phyloP scores from a whole-genome alignment of 306 rosid genomes.

The Casuarina equisetifolia region DNA sequence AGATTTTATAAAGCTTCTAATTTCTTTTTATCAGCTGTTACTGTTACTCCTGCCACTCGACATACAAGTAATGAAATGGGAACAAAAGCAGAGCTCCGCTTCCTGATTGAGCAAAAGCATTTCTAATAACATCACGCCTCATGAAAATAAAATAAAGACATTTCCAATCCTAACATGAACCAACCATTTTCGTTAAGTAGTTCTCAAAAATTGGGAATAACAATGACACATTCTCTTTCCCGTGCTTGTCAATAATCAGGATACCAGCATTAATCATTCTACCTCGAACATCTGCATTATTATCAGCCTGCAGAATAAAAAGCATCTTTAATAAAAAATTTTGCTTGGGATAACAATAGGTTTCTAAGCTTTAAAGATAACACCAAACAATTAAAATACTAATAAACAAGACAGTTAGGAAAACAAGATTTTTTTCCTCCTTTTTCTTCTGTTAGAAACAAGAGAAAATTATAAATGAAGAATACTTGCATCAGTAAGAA shows the following conservation, averaged over 20 bases:
- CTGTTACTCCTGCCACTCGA: not conserved
- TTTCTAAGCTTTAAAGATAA: not conserved
- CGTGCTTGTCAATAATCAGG: constrained; percentile 92
- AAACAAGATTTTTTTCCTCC: not conserved
- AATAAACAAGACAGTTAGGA: not conserved
- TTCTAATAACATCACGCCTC: not conserved
- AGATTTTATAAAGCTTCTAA: constrained; percentile 7
- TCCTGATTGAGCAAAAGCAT: constrained; percentile 11
- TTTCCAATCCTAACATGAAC: constrained; percentile 16
- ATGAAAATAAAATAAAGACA: not conserved
- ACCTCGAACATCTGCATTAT: constrained; percentile 87
- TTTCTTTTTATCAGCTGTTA: not conserved
- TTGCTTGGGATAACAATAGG: not conserved
- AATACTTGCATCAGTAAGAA: not conserved
- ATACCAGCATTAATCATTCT: constrained; percentile 98
- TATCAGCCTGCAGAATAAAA: constrained; percentile 83
- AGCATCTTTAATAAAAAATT: constrained; percentile 18
- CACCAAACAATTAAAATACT: not conserved
- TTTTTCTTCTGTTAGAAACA: not conserved
- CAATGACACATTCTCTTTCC: constrained; percentile 77
- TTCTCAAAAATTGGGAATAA: constrained; percentile 95
- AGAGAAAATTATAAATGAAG: not conserved
- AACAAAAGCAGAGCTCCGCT: constrained; percentile 7
- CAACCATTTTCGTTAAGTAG: constrained; percentile 85
- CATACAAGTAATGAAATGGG: not conserved